A percentile compares a stretch with the other conserved stretches of the same genome.
phyloP scores from a whole-genome alignment of 108 stramenopile genomes.

The Nannochloropsis salina region DNA sequence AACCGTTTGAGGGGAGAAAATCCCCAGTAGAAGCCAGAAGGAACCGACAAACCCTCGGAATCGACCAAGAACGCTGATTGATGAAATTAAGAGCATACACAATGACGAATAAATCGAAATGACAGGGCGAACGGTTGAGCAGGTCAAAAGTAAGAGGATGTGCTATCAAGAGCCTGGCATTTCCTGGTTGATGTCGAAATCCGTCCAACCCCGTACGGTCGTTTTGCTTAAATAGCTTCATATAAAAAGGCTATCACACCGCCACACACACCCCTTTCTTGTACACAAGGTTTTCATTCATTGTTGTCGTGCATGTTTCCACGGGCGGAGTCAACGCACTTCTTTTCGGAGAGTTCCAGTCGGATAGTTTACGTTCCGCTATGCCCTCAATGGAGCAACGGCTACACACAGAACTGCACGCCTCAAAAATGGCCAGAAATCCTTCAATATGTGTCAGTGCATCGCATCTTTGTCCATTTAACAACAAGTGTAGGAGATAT shows the following conservation, averaged over 20 bases:
- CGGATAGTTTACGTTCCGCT: background rate
- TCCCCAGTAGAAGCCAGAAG: background rate
- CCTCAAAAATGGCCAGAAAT: background rate
- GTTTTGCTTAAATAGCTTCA: too few relatives aligned
- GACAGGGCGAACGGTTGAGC: too few relatives aligned
- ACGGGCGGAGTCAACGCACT: background rate
- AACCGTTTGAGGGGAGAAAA: background rate
- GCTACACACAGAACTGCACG: background rate
- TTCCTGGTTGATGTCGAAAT: too few relatives aligned
- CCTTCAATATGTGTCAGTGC: background rate
- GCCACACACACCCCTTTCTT: too few relatives aligned
- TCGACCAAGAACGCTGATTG: background rate
- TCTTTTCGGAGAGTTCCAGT: background rate
- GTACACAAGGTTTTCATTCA: too few relatives aligned
- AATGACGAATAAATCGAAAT: too few relatives aligned
- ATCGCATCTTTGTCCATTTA: background rate
- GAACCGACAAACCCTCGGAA: background rate
- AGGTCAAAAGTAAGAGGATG: too few relatives aligned
- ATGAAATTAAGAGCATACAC: background rate
- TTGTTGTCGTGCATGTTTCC: too few relatives aligned
- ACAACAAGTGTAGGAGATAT: background rate
- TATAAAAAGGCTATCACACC: too few relatives aligned
- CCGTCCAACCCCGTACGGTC: too few relatives aligned
- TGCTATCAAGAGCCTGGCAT: too few relatives aligned
- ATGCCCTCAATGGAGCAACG: background rate